Conservation (phyloP, 148 eudicot species). For the Persicaria maculosa region DNA sequence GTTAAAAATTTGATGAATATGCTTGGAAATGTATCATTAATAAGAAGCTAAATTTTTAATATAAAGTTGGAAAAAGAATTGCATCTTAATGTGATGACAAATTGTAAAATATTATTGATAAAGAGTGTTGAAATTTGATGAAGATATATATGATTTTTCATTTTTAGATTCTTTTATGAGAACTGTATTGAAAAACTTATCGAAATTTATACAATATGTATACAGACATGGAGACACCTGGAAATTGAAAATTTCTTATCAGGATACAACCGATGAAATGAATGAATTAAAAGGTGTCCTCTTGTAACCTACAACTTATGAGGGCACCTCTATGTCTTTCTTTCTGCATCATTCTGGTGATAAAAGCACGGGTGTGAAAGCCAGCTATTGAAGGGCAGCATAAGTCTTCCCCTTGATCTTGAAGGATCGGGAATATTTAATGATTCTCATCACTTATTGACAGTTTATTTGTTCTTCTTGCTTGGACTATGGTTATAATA, state of each 20-base stretch:
- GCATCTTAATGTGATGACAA: not conserved
- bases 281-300: not conserved
- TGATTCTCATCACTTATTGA: not conserved
- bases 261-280: not conserved
- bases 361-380: not conserved
- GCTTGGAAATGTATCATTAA: not conserved
- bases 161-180: not conserved
- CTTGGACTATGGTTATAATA: conserved; percentile 1
- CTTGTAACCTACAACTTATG: not conserved
- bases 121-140: not conserved
- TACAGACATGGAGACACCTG: not conserved
- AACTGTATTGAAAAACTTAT: not conserved
- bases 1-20: not conserved
- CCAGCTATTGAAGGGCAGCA: not conserved
- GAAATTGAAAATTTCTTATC: not conserved
- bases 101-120: not conserved
- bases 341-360: not conserved
- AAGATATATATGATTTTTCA: not conserved
- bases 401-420: not conserved
- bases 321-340: not conserved
- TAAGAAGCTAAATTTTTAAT: not conserved
- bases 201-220: not conserved
- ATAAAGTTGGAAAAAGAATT: not conserved
- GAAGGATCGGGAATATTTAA: not conserved
- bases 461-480: not conserved